These are phyloP conservation scores for Volvox carteri DNA, from an alignment of 163 green algal genomes.

Conservation along the genomic window DNA sequence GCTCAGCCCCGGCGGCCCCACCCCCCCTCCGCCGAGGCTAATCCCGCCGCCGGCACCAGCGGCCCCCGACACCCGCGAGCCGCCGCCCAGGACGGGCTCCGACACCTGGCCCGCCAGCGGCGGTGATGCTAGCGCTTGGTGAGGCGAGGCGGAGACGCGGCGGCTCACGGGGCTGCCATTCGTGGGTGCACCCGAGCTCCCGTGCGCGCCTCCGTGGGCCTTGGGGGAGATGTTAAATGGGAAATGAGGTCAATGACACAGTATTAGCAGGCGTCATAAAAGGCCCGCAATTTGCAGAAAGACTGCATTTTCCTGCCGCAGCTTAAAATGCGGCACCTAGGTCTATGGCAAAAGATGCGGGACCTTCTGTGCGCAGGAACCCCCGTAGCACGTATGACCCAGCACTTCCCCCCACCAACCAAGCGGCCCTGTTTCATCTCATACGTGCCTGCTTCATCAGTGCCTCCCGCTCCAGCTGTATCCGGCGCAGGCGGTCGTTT, in stretches of 20 bases:
- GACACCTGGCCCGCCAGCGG: slow-evolving; percentile 11
- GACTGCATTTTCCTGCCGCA: too few species aligned
- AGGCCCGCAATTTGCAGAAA: too few species aligned
- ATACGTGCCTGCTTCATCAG: slow-evolving; percentile 57
- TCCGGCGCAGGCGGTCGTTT: slow-evolving; percentile 57
- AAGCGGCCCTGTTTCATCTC: too few species aligned
- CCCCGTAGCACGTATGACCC: too few species aligned
- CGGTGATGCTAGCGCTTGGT: neutral
- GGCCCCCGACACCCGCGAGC: neutral
- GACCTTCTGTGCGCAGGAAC: too few species aligned
- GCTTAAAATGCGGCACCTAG: too few species aligned
- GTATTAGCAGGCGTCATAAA: too few species aligned
- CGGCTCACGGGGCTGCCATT: slow-evolving; percentile 4
- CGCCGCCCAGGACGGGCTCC: slow-evolving; percentile 10
- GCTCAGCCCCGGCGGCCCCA: neutral
- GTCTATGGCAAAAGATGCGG: too few species aligned
- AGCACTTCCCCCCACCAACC: too few species aligned
- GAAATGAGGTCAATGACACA: too few species aligned
- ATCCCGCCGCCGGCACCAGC: neutral
- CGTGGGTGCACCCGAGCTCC: neutral
- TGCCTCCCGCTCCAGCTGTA: slow-evolving; percentile 63
- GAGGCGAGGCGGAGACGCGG: neutral
- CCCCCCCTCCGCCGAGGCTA: neutral
- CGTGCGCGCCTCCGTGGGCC: slow-evolving; percentile 5
- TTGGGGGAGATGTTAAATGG: too few species aligned